Conservation (phyloP, 805 yeast genomes). For the Candida verbasci region DNA sequence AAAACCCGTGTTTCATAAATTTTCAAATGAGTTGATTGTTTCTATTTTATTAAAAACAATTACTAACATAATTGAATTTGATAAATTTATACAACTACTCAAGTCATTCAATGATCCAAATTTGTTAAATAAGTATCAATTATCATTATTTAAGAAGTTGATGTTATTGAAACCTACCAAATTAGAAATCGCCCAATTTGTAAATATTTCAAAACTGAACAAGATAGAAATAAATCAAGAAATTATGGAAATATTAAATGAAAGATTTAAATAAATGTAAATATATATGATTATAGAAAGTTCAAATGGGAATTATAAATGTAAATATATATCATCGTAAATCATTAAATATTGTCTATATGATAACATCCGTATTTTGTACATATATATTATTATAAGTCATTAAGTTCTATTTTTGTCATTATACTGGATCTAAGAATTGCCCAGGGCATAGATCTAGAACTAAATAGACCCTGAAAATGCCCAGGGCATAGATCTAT, state of each 20-base stretch:
- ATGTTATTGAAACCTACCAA: conserved; percentile 4
- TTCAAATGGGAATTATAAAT: too few relatives aligned
- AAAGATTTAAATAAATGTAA: too few relatives aligned
- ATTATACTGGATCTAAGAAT: neutral
- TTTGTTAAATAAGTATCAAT: conserved; percentile 14
- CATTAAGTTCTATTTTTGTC: conserved; percentile 2
- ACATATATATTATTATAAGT: neutral
- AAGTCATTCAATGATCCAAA: conserved; percentile 6
- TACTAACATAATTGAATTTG: conserved; percentile 21
- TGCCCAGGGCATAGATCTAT: too few relatives aligned
- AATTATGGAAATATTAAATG: neutral
- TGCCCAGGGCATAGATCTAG: too few relatives aligned
- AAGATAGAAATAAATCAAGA: neutral
- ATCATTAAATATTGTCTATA: too few relatives aligned
- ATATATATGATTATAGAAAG: too few relatives aligned
- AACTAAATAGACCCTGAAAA: too few relatives aligned
- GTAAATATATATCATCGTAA: too few relatives aligned
- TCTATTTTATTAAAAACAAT: conserved; percentile 19
- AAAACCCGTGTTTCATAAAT: conserved; percentile 25
- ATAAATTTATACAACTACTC: conserved; percentile 21
- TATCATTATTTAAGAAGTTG: conserved; percentile 13
- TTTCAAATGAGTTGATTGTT: conserved; percentile 15
- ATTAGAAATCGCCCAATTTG: conserved; percentile 1
- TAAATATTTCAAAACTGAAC: neutral
- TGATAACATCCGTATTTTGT: too few relatives aligned